Percentiles rank a stretch among this genome's conserved stretches.
phyloP scores from a whole-genome alignment of 2,329 filamentous ascomycete genomes.

The Mycocentrospora acerina region DNA sequence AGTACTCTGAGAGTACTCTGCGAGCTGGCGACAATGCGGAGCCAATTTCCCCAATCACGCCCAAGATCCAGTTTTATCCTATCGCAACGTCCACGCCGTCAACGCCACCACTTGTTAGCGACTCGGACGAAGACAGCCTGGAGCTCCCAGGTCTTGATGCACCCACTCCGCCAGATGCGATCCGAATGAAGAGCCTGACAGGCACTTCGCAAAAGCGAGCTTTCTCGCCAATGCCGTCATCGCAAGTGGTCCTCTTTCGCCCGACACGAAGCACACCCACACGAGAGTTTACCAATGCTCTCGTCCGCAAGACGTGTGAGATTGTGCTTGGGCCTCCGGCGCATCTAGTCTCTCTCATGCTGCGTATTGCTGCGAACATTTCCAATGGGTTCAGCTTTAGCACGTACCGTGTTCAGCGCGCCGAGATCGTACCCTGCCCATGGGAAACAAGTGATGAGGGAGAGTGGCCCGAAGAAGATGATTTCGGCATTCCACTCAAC shows the following conservation, averaged over 20 bases:
- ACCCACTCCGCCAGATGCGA: constrained; percentile 43
- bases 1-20: constrained; percentile 41
- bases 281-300: constrained; percentile 51
- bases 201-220: constrained; percentile 60
- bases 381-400: constrained; percentile 49
- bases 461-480: constrained; percentile 57
- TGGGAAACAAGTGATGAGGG: constrained; percentile 60
- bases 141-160: constrained; percentile 42
- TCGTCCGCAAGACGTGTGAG: constrained; percentile 76
- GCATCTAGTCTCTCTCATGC: constrained; percentile 75
- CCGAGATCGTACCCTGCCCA: constrained; percentile 51
- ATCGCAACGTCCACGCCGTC: constrained; percentile 38
- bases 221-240: constrained; percentile 67
- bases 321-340: constrained; percentile 79
- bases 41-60: constrained; percentile 22
- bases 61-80: constrained; percentile 19
- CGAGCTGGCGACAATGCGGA: constrained; percentile 18
- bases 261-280: constrained; percentile 33
- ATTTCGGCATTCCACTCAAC: constrained; percentile 55
- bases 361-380: constrained; percentile 78
- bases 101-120: constrained; percentile 48
- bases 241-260: constrained; percentile 63
- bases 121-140: constrained; percentile 48
- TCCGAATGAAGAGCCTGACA: constrained; percentile 44
- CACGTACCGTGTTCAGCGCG: constrained; percentile 34